These are phyloP conservation scores for Skeletonema marinoi DNA, from an alignment of 108 stramenopile genomes.

Conservation along the genomic window DNA sequence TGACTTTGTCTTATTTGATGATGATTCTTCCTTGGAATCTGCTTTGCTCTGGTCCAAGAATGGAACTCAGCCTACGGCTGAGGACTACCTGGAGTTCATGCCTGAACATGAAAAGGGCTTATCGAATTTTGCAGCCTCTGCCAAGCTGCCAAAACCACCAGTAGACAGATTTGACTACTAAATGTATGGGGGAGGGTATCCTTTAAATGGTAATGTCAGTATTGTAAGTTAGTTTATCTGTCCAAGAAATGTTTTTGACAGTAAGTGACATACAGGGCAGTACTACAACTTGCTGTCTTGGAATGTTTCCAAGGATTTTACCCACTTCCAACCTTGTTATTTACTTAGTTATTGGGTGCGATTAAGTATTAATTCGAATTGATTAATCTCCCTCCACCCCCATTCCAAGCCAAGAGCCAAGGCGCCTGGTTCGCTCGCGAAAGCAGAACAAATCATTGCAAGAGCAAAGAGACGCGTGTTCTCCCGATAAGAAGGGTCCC, in stretches of 20 bases:
- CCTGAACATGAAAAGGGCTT: constrained; percentile 40
- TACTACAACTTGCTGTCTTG: not conserved
- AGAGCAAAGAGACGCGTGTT: too few species aligned
- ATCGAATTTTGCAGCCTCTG: constrained; percentile 14
- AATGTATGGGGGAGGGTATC: not conserved
- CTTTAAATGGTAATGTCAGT: not conserved
- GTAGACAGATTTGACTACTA: constrained; percentile 36
- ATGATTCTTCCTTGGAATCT: constrained; percentile 46
- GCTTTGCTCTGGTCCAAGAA: constrained; percentile 42
- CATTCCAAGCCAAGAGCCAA: too few species aligned
- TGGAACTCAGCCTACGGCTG: constrained; percentile 34
- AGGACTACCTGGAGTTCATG: constrained; percentile 42
- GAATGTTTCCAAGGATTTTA: not conserved
- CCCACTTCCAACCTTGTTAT: not conserved
- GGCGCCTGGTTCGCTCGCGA: too few species aligned
- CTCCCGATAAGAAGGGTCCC: too few species aligned
- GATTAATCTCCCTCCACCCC: too few species aligned
- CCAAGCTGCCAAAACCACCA: constrained; percentile 22
- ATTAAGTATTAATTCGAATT: too few species aligned
- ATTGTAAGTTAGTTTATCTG: not conserved
- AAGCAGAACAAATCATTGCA: too few species aligned
- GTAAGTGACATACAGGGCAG: too few species aligned
- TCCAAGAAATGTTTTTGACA: not conserved
- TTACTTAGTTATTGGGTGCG: too few species aligned
- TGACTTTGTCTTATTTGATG: constrained; percentile 45